A percentile compares a stretch with the other conserved stretches of the same genome.
These are phyloP conservation scores for Escallonia rubra DNA, from an alignment of 129 eudicot genomes.

Conservation along the genomic window DNA sequence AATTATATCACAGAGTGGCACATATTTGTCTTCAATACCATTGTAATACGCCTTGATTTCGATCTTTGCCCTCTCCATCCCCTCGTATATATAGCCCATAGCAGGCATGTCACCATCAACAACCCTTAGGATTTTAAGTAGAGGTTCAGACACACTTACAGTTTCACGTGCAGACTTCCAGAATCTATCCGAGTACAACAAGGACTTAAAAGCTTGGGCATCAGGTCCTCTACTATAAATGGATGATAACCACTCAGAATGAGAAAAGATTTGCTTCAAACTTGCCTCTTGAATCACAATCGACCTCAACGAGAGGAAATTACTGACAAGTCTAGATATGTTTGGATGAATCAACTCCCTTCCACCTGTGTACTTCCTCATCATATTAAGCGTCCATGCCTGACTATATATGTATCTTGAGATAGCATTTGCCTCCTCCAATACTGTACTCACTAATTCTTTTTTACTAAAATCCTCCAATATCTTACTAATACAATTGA, in stretches of 20 bases:
- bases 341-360: slow-evolving; percentile 30
- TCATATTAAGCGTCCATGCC: slow-evolving; percentile 18
- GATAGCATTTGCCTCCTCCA: slow-evolving; percentile 34
- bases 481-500: slow-evolving; percentile 32
- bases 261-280: slow-evolving; percentile 34
- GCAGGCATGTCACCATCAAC: slow-evolving; percentile 53
- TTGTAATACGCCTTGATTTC: slow-evolving; percentile 33
- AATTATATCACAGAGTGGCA: slow-evolving; percentile 36
- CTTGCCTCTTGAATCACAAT: slow-evolving; percentile 36
- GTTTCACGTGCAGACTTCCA: slow-evolving; percentile 42
- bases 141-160: slow-evolving; percentile 33
- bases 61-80: slow-evolving; percentile 32
- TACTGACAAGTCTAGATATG: slow-evolving; percentile 17
- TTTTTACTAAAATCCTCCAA: slow-evolving; percentile 33
- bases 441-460: slow-evolving; percentile 34
- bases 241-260: slow-evolving; percentile 30
- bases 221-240: slow-evolving; percentile 16
- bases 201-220: slow-evolving; percentile 21
- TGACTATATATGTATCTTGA: slow-evolving; percentile 32
- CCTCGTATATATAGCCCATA: slow-evolving; percentile 39
- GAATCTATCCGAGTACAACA: slow-evolving; percentile 26
- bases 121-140: slow-evolving; percentile 35
- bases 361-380: slow-evolving; percentile 35
- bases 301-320: slow-evolving; percentile 26
- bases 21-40: slow-evolving; percentile 24